Percentiles rank a stretch among this genome's conserved stretches.
Conservation (phyloP, 2,329 filamentous ascomycete species). For the Bipolaris bicolor region DNA sequence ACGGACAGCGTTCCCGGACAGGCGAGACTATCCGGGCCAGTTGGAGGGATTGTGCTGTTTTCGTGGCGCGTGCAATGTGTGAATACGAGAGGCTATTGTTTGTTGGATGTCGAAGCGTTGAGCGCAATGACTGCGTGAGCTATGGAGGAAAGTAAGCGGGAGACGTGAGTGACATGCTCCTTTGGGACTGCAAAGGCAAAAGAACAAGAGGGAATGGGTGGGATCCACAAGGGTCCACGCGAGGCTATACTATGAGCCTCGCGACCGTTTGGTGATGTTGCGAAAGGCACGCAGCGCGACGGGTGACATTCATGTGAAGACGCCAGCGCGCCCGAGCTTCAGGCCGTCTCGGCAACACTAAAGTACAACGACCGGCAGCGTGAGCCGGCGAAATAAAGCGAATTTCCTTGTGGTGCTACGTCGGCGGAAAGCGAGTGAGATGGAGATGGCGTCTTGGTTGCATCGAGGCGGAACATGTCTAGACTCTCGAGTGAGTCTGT, state of each 20-base stretch:
- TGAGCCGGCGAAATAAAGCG: background rate
- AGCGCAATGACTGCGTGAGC: slow-evolving; percentile 1
- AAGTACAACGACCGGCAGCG: background rate
- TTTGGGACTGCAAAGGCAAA: background rate
- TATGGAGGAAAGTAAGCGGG: background rate
- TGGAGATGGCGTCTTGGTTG: background rate
- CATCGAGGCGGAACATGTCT: background rate
- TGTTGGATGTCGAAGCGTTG: background rate
- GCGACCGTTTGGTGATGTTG: slow-evolving; percentile 4
- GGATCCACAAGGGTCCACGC: background rate
- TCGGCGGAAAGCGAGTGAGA: background rate
- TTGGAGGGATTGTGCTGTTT: background rate
- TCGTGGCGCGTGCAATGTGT: background rate
- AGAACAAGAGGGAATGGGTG: background rate
- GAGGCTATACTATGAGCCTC: background rate
- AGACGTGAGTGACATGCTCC: slow-evolving; percentile 2
- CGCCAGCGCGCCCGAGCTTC: slow-evolving; percentile 10
- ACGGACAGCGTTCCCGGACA: slow-evolving; percentile 4
- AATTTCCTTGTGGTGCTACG: background rate
- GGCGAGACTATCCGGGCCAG: background rate
- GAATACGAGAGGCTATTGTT: background rate
- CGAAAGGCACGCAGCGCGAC: background rate
- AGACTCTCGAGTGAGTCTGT: too few relatives aligned
- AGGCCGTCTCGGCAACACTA: background rate
- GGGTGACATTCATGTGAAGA: slow-evolving; percentile 9